Conservation (phyloP, 139 green algal genomes). For the Desmodesmus armatus region DNA sequence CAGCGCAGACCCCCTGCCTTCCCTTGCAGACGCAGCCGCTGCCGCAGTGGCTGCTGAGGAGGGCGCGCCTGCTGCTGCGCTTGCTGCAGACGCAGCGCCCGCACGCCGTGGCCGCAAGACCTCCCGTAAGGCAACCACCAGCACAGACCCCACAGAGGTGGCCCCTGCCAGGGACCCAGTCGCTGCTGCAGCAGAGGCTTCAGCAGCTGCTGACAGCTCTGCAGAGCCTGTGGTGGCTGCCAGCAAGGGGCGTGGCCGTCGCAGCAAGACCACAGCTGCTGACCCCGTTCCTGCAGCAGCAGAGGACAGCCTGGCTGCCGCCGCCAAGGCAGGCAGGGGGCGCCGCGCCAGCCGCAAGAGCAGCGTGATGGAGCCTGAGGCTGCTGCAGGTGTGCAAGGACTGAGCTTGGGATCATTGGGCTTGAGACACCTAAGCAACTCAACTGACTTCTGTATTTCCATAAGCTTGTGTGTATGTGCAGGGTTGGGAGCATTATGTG, state of each 20-base stretch:
- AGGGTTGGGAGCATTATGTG: no score
- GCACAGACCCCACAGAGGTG: background rate
- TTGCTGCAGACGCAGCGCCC: background rate
- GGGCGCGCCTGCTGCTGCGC: background rate
- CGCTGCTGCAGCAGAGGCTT: background rate
- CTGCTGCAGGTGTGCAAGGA: no score
- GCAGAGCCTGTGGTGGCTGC: no score
- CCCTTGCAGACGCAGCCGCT: no score
- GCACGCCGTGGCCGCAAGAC: background rate
- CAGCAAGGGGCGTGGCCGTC: conserved; percentile 6
- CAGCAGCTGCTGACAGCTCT: background rate
- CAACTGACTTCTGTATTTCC: no score
- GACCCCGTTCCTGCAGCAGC: background rate
- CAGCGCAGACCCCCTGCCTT: background rate
- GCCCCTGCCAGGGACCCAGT: conserved; percentile 4
- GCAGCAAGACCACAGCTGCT: conserved; percentile 11
- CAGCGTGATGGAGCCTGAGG: conserved; percentile 32
- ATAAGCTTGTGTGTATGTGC: no score
- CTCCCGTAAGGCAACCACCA: background rate
- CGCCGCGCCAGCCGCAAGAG: conserved; percentile 28
- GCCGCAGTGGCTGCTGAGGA: background rate
- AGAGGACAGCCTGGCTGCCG: conserved; percentile 1
- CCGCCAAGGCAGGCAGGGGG: background rate
- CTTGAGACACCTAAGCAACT: no score
- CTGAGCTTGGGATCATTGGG: no score